Percentiles rank a stretch among this genome's conserved stretches.
Evolutionary conservation across 2,329 filamentous ascomycete genomes (phyloP).

Genomic region (Thielaviopsis populi): DNA sequence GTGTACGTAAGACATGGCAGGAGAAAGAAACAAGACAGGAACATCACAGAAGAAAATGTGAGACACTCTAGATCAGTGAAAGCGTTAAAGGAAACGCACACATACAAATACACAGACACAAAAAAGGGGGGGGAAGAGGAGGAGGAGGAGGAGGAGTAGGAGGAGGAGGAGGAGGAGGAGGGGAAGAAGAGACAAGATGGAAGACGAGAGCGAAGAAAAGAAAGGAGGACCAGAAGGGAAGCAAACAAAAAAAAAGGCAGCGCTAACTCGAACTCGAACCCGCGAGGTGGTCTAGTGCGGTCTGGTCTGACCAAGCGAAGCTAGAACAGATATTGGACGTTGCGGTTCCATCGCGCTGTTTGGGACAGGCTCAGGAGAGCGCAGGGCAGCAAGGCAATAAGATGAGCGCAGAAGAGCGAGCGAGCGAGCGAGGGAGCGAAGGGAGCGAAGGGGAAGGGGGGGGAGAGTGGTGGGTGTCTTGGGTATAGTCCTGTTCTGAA

Average conservation of each 20-base stretch:
- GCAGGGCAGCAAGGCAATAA: not conserved
- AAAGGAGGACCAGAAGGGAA: too few relatives aligned
- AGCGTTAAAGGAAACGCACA: too few relatives aligned
- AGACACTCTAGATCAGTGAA: not conserved
- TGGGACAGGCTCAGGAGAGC: not conserved
- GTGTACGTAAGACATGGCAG: too few relatives aligned
- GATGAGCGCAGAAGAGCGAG: not conserved
- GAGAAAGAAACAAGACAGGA: not conserved
- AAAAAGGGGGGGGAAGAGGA: not conserved
- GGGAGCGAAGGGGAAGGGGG: not conserved
- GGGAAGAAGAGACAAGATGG: too few relatives aligned
- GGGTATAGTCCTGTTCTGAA: too few relatives aligned
- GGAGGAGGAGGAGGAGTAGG: too few relatives aligned
- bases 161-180: not conserved
- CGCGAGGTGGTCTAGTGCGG: not conserved
- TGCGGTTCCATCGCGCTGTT: slow-evolving; percentile 2
- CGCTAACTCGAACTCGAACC: too few relatives aligned
- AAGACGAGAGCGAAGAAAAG: not conserved
- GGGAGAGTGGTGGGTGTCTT: too few relatives aligned
- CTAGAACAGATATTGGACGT: not conserved
- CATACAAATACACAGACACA: too few relatives aligned
- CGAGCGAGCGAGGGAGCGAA: too few relatives aligned
- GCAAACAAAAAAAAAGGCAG: not conserved
- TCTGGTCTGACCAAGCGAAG: not conserved
- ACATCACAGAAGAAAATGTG: not conserved